phyloP scores from a whole-genome alignment of 257 asterid genomes.

The Solanum clarkiae region DNA sequence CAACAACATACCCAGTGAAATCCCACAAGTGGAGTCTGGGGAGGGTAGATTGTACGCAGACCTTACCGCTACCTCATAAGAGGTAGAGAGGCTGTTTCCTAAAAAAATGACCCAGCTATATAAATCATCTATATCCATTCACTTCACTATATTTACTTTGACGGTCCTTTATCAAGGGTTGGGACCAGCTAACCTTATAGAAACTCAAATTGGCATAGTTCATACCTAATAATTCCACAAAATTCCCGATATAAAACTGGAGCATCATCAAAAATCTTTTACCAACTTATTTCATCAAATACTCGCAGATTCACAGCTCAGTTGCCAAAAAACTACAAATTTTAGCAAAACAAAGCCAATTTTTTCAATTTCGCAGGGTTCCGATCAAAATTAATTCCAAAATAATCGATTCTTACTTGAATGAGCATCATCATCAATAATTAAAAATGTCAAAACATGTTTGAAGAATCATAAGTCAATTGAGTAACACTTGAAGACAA shows the following conservation, averaged over 20 bases:
- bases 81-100: too few relatives aligned
- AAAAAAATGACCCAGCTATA: background rate
- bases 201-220: background rate
- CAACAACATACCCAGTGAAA: too few relatives aligned
- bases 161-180: background rate
- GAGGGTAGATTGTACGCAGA: too few relatives aligned
- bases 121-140: background rate
- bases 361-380: background rate
- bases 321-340: background rate
- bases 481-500: background rate
- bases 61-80: too few relatives aligned
- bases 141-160: background rate
- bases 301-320: background rate
- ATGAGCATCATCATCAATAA: background rate
- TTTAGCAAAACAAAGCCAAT: background rate
- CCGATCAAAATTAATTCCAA: background rate
- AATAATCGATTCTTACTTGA: background rate
- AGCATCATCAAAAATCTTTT: background rate
- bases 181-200: background rate
- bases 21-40: too few relatives aligned
- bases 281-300: background rate
- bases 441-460: background rate
- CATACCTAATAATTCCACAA: background rate
- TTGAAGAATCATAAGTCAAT: background rate
- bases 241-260: background rate